Evolutionary conservation across 2,329 filamentous ascomycete genomes (phyloP).

Genomic region (Stemphylium lycopersici): DNA sequence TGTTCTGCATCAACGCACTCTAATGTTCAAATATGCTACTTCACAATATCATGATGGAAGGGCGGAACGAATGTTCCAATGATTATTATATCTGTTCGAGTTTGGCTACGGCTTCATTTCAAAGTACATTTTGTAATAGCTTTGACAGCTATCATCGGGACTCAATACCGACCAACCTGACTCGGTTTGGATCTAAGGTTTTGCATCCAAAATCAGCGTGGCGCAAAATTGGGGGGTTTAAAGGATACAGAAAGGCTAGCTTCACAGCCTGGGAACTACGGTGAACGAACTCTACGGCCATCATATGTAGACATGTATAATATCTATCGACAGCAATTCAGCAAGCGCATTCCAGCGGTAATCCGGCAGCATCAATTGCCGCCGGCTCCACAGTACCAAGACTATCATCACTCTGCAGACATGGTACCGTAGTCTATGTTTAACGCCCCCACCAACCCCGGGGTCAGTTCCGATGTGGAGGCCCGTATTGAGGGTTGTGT

Average conservation of each 20-base stretch:
- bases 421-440: slow-evolving; percentile 2
- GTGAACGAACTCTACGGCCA: slow-evolving; percentile 22
- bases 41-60: slow-evolving; percentile 4
- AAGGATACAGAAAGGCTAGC: slow-evolving; percentile 2
- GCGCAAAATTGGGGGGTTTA: slow-evolving; percentile 17
- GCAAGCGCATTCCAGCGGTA: slow-evolving; percentile 1
- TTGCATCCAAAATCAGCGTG: slow-evolving; percentile 10
- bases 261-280: slow-evolving; percentile 13
- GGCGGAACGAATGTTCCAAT: slow-evolving; percentile 3
- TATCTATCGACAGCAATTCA: slow-evolving; percentile 15
- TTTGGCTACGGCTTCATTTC: slow-evolving; percentile 11
- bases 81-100: slow-evolving; percentile 1
- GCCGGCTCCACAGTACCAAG: slow-evolving; percentile 2
- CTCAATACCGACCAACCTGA: slow-evolving; percentile 2
- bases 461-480: slow-evolving; percentile 9
- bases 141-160: slow-evolving; percentile 18
- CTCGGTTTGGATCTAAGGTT: slow-evolving; percentile 3
- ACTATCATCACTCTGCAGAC: slow-evolving; percentile 2
- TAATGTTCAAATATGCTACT: background rate
- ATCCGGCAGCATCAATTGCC: background rate
- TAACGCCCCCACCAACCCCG: slow-evolving; percentile 1
- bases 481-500: slow-evolving; percentile 7
- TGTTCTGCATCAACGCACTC: slow-evolving; percentile 6
- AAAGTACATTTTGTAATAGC: slow-evolving; percentile 17
- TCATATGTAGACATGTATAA: slow-evolving; percentile 28